These are phyloP conservation scores for Aspergillus funiculosus DNA, from an alignment of 495 filamentous ascomycete species.

Conservation along the genomic window DNA sequence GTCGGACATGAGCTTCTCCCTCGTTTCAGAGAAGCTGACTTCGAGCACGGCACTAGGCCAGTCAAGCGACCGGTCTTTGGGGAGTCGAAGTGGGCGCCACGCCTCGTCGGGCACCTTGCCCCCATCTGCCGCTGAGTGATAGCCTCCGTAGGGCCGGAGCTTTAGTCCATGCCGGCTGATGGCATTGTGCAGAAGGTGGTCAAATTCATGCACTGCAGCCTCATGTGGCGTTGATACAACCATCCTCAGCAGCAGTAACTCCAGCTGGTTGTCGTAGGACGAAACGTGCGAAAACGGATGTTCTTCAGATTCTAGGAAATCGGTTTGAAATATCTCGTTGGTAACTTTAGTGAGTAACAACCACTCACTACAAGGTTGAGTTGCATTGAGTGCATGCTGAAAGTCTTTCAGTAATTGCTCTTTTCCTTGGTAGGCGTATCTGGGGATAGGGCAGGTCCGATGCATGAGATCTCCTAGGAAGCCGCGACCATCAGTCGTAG, in stretches of 20 bases:
- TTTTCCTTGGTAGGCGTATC: background rate
- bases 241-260: constrained; percentile 3
- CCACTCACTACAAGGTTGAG: constrained; percentile 1
- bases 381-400: background rate
- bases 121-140: background rate
- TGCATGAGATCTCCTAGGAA: constrained; percentile 1
- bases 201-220: background rate
- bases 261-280: constrained; percentile 1
- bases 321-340: constrained; percentile 1
- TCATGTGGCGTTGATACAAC: background rate
- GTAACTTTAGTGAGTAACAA: constrained; percentile 2
- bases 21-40: constrained; percentile 9
- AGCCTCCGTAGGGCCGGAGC: background rate
- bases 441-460: background rate
- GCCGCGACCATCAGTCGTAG: constrained; percentile 7
- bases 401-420: constrained; percentile 4
- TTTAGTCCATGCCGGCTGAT: background rate
- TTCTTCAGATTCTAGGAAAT: constrained; percentile 4
- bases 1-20: constrained; percentile 6
- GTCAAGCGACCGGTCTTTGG: constrained; percentile 3
- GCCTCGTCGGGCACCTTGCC: constrained; percentile 10
- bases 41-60: constrained; percentile 16
- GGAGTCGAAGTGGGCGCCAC: constrained; percentile 11
- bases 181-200: background rate
- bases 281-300: background rate